Evolutionary conservation across 1,284 basidiomycete species (phyloP), one percentile per base, ranked within the genome.

Genomic region (Serendipita sp.): DNA sequence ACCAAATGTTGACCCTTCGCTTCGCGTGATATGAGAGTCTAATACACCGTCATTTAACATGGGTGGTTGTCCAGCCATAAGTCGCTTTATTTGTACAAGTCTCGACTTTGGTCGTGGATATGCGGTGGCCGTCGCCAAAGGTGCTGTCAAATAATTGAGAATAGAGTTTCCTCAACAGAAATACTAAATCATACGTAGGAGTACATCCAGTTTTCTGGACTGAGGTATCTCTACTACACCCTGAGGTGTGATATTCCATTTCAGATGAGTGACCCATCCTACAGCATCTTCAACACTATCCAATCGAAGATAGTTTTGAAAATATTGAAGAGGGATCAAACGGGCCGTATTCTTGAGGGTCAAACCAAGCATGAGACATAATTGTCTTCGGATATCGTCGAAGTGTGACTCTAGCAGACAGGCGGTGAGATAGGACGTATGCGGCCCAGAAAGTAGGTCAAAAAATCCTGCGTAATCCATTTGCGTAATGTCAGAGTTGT

Each of bases 401-500:
- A 58, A 58, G 32, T 58, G 53, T 6, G 53, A 32, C 32, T 58
- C 53, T n/a, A 58, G 32, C 4, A 58, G 34, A 35, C 53, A 58
- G 17, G 53, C 53, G n/a, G 53, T 30, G 32, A 58, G 53, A 58
- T 32, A 58, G 8, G 53, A 35, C 32, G 53, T 58, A 35, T 30
- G 15, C 8, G 53, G 53, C 17, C 32, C 15, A 8, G 34, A n/a
- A 5, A 58, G n/a, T n/a, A 35, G 26, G 6, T 58, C 53, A n/a
- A 58, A 58, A n/a, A 58, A 58, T 30, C 53, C 53, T 8, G 53
- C 53, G 34, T 58, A 58, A 8, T 58, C 53, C 53, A 58, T 58
- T 34, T 58, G 53, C 32, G 53, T 58, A 8, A 58, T 29, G 29
- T 58, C 53, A 26, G 53, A 58, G 32, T 58, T 58, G 34, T 58